Evolutionary conservation across 2,329 filamentous ascomycete species (phyloP).

Genomic region (Chrysoporthe deuterocubensis): DNA sequence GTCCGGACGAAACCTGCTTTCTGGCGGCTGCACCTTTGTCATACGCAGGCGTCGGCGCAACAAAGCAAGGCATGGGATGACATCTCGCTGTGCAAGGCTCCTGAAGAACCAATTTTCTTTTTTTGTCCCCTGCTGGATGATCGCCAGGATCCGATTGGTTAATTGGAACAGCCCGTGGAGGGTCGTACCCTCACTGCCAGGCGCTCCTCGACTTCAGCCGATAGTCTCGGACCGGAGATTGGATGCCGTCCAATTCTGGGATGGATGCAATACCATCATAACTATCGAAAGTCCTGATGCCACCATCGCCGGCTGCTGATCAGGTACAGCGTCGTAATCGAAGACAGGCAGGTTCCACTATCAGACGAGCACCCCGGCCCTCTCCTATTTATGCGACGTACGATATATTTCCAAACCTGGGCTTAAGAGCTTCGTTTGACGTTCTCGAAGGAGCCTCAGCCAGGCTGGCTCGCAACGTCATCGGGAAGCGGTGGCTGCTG

Average conservation of each 20-base stretch:
- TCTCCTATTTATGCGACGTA: neutral
- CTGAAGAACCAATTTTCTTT: neutral
- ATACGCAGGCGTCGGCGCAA: neutral
- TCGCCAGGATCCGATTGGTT: neutral
- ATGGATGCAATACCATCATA: neutral
- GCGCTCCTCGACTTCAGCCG: neutral
- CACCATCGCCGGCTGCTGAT: neutral
- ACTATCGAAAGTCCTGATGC: neutral
- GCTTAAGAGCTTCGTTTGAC: neutral
- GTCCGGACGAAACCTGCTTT: slow-evolving; percentile 4
- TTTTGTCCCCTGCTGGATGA: neutral
- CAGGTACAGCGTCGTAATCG: neutral
- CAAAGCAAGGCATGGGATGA: neutral
- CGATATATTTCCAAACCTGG: neutral
- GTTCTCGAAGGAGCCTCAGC: neutral
- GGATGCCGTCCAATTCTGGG: neutral
- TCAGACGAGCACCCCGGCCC: neutral
- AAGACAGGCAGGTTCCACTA: neutral
- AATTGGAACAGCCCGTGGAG: neutral
- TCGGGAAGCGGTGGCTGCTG: neutral
- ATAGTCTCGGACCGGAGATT: slow-evolving; percentile 6
- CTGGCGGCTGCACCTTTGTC: neutral
- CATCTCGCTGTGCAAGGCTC: neutral
- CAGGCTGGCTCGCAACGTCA: neutral
- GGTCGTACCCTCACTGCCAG: neutral